Evolutionary conservation across 805 yeast species (phyloP).

Genomic region (Millerago galiae): DNA sequence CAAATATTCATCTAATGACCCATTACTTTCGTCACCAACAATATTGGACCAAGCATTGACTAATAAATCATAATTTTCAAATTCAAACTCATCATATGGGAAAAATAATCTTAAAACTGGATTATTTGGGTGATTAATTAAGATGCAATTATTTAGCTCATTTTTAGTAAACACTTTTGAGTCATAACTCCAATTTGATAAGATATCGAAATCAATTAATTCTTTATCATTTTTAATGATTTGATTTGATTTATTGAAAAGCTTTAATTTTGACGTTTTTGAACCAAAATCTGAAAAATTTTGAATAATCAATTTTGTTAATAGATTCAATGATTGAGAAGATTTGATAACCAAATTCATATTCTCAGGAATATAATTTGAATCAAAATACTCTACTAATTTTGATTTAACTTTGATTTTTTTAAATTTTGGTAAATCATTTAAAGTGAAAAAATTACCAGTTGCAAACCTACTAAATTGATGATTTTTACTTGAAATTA

Average conservation of each 20-base stretch:
- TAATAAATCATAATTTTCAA: constrained; percentile 16
- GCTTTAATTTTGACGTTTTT: constrained; percentile 7
- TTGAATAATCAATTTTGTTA: constrained; percentile 44
- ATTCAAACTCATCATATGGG: constrained; percentile 25
- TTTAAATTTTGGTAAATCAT: constrained; percentile 27
- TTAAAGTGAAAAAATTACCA: constrained; percentile 51
- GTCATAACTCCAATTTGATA: constrained; percentile 13
- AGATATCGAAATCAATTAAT: constrained; percentile 13
- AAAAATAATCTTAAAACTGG: constrained; percentile 41
- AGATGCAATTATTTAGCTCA: constrained; percentile 25
- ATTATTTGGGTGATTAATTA: constrained; percentile 31
- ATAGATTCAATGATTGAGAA: constrained; percentile 54
- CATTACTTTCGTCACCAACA: constrained; percentile 55
- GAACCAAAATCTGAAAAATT: constrained; percentile 34
- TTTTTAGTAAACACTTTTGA: constrained; percentile 21
- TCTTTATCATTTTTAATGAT: neutral
- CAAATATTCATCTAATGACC: constrained; percentile 41
- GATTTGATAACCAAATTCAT: constrained; percentile 59
- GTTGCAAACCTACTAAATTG: constrained; percentile 61
- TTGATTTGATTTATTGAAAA: constrained; percentile 1
- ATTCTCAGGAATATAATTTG: constrained; percentile 38
- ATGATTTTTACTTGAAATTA: constrained; percentile 40
- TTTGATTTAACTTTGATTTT: constrained; percentile 30
- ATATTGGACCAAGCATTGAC: constrained; percentile 46
- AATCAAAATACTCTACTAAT: constrained; percentile 34